A percentile compares a stretch with the other conserved stretches of the same genome.
phyloP scores from a whole-genome alignment of 1,139 yeast genomes.

The Suhomyces guaymorum region DNA sequence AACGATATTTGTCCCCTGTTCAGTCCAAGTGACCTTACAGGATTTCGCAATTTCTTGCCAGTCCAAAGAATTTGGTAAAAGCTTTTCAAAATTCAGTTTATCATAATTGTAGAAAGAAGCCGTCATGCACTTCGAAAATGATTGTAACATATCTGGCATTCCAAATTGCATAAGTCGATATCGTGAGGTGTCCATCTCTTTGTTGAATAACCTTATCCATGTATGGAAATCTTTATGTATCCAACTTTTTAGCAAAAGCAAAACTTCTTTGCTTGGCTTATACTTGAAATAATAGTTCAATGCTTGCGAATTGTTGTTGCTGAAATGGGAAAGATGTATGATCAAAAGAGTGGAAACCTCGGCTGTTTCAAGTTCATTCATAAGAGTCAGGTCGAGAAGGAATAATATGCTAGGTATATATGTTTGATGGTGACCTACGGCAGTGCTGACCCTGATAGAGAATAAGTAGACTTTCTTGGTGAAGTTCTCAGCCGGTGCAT shows the following conservation, averaged over 20 bases:
- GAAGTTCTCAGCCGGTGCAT: constrained; percentile 38
- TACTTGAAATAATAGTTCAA: constrained; percentile 33
- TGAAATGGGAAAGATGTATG: constrained; percentile 52
- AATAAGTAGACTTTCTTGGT: constrained; percentile 49
- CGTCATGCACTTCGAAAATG: constrained; percentile 32
- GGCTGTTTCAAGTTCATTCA: constrained; percentile 32
- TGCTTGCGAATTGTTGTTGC: constrained; percentile 37
- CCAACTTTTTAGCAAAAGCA: constrained; percentile 36
- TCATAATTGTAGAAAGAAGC: constrained; percentile 39
- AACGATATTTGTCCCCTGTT: constrained; percentile 24
- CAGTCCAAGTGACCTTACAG: constrained; percentile 31
- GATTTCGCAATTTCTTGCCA: constrained; percentile 21
- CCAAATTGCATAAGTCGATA: constrained; percentile 47
- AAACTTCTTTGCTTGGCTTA: constrained; percentile 21
- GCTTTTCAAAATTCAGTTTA: constrained; percentile 21
- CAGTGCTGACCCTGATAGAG: constrained; percentile 49
- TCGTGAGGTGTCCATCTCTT: constrained; percentile 30
- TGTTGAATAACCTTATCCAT: constrained; percentile 43
- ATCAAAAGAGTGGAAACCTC: constrained; percentile 45
- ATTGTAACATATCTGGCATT: constrained; percentile 26
- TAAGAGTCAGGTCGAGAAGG: constrained; percentile 27
- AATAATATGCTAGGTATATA: constrained; percentile 55
- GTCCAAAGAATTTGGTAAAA: constrained; percentile 32
- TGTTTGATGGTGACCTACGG: constrained; percentile 55
- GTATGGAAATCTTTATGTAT: constrained; percentile 36